These are phyloP conservation scores for Rubus idaeus DNA, from an alignment of 306 rosid genomes.

Conservation along the genomic window DNA sequence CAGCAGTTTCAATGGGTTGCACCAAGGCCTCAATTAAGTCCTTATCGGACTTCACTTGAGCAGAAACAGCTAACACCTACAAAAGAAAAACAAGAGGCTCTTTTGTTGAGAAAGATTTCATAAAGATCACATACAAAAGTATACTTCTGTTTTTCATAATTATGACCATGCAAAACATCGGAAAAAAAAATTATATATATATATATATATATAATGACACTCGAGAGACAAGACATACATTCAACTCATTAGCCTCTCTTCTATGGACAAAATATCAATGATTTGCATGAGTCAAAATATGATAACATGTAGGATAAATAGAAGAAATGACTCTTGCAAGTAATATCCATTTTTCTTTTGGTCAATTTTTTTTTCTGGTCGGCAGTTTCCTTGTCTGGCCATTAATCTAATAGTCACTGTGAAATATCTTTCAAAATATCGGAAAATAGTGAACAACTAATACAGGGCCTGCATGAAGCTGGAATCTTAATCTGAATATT, in stretches of 20 bases:
- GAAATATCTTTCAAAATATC: neutral
- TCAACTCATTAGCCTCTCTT: neutral
- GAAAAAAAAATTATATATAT: neutral
- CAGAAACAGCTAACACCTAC: slow-evolving; percentile 75
- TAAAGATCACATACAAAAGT: neutral
- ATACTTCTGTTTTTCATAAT: neutral
- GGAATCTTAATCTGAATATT: neutral
- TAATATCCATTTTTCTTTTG: neutral
- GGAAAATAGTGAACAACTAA: neutral
- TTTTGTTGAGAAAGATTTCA: neutral
- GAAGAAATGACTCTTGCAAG: too few relatives aligned
- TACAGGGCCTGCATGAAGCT: neutral
- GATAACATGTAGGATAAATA: neutral
- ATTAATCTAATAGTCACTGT: neutral
- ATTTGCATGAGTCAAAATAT: neutral
- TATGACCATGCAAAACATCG: neutral
- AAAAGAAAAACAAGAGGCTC: slow-evolving; percentile 14
- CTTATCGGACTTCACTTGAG: slow-evolving; percentile 80
- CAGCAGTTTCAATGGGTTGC: slow-evolving; percentile 75
- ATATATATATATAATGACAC: neutral
- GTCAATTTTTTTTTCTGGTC: neutral
- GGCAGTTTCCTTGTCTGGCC: neutral
- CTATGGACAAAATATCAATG: neutral
- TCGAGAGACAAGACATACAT: neutral
- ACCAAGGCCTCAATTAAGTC: slow-evolving; percentile 61